Evolutionary conservation across 495 filamentous ascomycete genomes (phyloP).

Genomic region (Penicillium pancosmium): DNA sequence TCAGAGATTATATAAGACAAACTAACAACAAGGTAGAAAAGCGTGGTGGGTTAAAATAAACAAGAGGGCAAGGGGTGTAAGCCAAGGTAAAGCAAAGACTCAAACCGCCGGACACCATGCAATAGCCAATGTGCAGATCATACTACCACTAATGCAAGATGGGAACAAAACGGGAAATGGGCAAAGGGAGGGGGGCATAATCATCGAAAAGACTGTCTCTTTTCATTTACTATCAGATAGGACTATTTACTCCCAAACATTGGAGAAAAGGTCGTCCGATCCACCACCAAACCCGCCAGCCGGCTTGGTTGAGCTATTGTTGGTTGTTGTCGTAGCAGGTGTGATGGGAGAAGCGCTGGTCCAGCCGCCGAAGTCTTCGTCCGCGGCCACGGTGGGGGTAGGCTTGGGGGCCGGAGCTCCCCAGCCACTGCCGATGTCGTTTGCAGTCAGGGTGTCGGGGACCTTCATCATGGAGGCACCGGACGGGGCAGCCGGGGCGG

Average conservation of each 20-base stretch:
- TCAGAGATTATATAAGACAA: slow-evolving; percentile 4
- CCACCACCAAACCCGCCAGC: slow-evolving; percentile 66
- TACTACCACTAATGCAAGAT: slow-evolving; percentile 20
- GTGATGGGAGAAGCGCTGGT: slow-evolving; percentile 63
- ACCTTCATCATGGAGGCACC: slow-evolving; percentile 52
- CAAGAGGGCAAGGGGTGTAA: neutral
- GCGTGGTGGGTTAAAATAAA: neutral
- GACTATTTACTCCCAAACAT: slow-evolving; percentile 76
- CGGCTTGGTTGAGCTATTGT: slow-evolving; percentile 46
- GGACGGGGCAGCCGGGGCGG: slow-evolving; percentile 7
- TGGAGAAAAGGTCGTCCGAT: slow-evolving; percentile 86
- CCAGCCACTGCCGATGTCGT: slow-evolving; percentile 59
- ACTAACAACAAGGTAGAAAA: slow-evolving; percentile 1
- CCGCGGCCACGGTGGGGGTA: slow-evolving; percentile 67
- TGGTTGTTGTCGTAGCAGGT: slow-evolving; percentile 37
- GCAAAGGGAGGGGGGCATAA: slow-evolving; percentile 4
- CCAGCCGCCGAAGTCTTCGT: slow-evolving; percentile 96
- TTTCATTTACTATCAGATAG: slow-evolving; percentile 11
- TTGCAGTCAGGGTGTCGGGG: slow-evolving; percentile 48
- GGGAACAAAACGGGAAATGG: neutral
- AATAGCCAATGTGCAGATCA: slow-evolving; percentile 14
- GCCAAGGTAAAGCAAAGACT: slow-evolving; percentile 1
- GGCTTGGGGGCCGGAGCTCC: slow-evolving; percentile 49
- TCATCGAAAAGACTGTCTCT: slow-evolving; percentile 8
- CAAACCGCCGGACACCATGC: slow-evolving; percentile 10